phyloP scores from a whole-genome alignment of 2,329 filamentous ascomycete genomes.

The Pezicula carpinea region DNA sequence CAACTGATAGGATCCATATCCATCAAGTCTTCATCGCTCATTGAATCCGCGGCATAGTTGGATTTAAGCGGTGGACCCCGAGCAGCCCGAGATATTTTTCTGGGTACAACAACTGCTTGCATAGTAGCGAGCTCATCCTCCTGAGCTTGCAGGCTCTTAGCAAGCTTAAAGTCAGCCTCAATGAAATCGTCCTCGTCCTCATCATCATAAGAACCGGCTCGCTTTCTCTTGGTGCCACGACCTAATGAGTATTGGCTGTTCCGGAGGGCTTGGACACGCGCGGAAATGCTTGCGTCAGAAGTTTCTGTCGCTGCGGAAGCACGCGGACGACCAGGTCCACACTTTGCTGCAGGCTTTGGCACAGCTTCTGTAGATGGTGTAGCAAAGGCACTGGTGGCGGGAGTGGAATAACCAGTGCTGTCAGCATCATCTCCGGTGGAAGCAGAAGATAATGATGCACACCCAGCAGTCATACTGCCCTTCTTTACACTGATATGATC shows the following conservation, averaged over 20 bases:
- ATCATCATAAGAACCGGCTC: constrained; percentile 37
- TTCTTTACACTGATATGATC: neutral
- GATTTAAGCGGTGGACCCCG: constrained; percentile 9
- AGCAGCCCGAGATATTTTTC: constrained; percentile 14
- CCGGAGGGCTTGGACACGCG: constrained; percentile 40
- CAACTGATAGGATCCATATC: constrained; percentile 21
- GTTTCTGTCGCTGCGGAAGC: constrained; percentile 7
- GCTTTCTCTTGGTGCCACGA: constrained; percentile 36
- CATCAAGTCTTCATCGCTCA: constrained; percentile 10
- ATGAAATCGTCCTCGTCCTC: constrained; percentile 30
- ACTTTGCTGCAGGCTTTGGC: constrained; percentile 21
- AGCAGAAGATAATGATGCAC: constrained; percentile 35
- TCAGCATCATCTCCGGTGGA: constrained; percentile 37
- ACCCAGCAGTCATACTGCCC: constrained; percentile 4
- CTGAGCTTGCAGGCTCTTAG: constrained; percentile 51
- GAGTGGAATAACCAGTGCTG: constrained; percentile 51
- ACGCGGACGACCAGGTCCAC: constrained; percentile 17
- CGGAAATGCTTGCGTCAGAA: constrained; percentile 34
- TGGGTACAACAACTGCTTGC: constrained; percentile 17
- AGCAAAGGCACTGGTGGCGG: constrained; percentile 52
- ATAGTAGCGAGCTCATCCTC: constrained; percentile 36
- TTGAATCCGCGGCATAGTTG: constrained; percentile 10
- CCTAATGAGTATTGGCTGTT: constrained; percentile 46
- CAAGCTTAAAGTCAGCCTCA: constrained; percentile 47
- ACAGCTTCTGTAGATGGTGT: constrained; percentile 44